These are phyloP conservation scores for Alisma plantagoaquatica DNA, from an alignment of 106 monocot species.

Conservation along the genomic window DNA sequence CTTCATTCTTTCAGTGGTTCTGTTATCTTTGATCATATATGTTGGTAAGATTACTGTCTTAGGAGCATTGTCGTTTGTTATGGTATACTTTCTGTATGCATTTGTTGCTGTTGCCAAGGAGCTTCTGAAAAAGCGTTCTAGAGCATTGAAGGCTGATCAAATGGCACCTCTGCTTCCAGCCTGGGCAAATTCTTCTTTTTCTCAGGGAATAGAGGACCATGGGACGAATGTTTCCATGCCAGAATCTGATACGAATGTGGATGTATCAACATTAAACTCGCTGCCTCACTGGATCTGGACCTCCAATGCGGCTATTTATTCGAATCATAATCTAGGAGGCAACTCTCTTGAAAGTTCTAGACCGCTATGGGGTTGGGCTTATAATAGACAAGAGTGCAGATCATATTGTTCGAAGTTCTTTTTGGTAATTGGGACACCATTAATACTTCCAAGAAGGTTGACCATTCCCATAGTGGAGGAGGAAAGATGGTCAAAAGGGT, in stretches of 20 bases:
- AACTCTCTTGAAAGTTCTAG: constrained; percentile 21
- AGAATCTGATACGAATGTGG: constrained; percentile 30
- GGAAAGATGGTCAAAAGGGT: constrained; percentile 85
- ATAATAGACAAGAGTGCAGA: constrained; percentile 27
- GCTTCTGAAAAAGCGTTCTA: constrained; percentile 61
- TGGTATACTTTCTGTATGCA: constrained; percentile 69
- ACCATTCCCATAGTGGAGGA: constrained; percentile 90
- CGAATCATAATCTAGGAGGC: constrained; percentile 33
- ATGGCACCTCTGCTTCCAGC: constrained; percentile 82
- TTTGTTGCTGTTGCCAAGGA: constrained; percentile 84
- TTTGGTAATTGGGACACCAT: constrained; percentile 54
- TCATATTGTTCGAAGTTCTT: constrained; percentile 36
- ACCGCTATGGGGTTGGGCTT: no score
- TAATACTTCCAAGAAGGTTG: constrained; percentile 68
- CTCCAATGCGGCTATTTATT: constrained; percentile 85
- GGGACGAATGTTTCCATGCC: constrained; percentile 60
- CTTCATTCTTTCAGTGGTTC: constrained; percentile 52
- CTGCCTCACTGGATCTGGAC: constrained; percentile 99
- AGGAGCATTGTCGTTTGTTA: constrained; percentile 70
- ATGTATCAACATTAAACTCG: constrained; percentile 31
- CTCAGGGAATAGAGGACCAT: constrained; percentile 64
- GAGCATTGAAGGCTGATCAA: constrained; percentile 53
- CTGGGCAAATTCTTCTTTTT: constrained; percentile 68
- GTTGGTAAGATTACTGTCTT: constrained; percentile 62
- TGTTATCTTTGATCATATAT: constrained; percentile 51